Conservation (phyloP, 225 moss, liverwort and hornwort species). For the Physcomitrium patens region DNA sequence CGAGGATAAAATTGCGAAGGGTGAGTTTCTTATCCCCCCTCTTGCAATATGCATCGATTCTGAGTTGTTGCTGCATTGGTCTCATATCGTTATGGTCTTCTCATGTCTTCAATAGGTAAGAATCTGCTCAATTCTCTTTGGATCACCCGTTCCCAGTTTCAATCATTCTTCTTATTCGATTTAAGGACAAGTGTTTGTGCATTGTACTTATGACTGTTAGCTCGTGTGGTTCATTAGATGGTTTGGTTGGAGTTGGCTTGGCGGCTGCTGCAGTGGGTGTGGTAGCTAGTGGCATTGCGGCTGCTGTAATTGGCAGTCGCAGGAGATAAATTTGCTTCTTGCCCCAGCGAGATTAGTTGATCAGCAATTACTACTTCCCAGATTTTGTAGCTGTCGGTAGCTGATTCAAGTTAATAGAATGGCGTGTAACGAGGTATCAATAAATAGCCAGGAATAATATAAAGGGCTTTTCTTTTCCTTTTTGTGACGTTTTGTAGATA, state of each 20-base stretch:
- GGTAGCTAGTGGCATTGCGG: slow-evolving; percentile 96
- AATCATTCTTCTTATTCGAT: not conserved
- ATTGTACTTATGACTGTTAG: slow-evolving; percentile 1
- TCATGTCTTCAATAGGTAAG: not conserved
- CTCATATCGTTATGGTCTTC: not conserved
- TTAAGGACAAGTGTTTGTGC: not conserved
- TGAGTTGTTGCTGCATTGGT: not conserved
- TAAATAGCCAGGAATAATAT: slow-evolving; percentile 28
- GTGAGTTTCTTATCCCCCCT: slow-evolving; percentile 40
- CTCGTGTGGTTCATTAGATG: slow-evolving; percentile 64
- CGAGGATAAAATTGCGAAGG: slow-evolving; percentile 98
- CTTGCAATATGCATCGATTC: not conserved
- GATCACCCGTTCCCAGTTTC: not conserved
- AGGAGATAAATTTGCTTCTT: slow-evolving; percentile 43
- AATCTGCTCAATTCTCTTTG: not conserved
- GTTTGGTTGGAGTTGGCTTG: slow-evolving; percentile 95
- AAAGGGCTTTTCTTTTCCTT: slow-evolving; percentile 18
- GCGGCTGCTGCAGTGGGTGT: slow-evolving; percentile 97
- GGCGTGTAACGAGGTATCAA: slow-evolving; percentile 8
- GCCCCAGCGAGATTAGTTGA: slow-evolving; percentile 4
- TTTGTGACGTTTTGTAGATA: slow-evolving; percentile 41
- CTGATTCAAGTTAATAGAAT: slow-evolving; percentile 20
- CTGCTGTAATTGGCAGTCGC: slow-evolving; percentile 66
- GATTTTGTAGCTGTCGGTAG: slow-evolving; percentile 23
- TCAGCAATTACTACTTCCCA: slow-evolving; percentile 1